Conservation (phyloP, 805 yeast genomes). For the Jamesozyma piceae region DNA sequence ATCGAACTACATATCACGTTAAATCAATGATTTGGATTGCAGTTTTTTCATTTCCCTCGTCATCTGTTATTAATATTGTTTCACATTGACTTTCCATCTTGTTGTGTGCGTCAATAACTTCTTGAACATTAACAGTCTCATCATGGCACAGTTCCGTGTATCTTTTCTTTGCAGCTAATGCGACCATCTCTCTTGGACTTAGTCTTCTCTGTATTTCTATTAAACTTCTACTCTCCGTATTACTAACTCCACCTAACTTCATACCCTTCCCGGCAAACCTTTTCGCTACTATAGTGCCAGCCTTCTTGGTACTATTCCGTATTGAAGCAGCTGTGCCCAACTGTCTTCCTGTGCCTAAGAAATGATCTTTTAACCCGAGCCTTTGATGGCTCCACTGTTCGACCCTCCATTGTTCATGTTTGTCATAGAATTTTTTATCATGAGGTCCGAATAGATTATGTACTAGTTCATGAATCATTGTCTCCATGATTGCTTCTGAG, state of each 20-base stretch:
- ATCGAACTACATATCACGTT: conserved; percentile 10
- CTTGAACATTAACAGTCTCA: conserved; percentile 6
- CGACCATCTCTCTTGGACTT: conserved; percentile 28
- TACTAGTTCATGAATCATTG: conserved; percentile 79
- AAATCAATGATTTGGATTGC: conserved; percentile 13
- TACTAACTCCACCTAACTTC: background rate
- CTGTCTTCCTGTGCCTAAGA: conserved; percentile 24
- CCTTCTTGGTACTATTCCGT: background rate
- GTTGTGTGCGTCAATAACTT: conserved; percentile 5
- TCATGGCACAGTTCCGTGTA: conserved; percentile 12
- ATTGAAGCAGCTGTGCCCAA: background rate
- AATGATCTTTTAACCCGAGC: conserved; percentile 23
- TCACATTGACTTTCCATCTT: conserved; percentile 14
- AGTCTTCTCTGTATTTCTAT: background rate
- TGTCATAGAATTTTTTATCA: conserved; percentile 56
- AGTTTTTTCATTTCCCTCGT: conserved; percentile 5
- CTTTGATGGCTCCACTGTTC: conserved; percentile 35
- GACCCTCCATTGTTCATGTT: conserved; percentile 50
- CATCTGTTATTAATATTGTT: conserved; percentile 14
- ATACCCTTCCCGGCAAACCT: conserved; percentile 1
- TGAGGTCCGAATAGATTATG: conserved; percentile 81
- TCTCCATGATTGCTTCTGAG: conserved; percentile 59
- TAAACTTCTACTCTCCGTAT: background rate
- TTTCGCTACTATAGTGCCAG: background rate
- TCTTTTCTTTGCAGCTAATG: conserved; percentile 26